phyloP scores from a whole-genome alignment of 352 stramenopile species.

The Aphanomyces stellatus region DNA sequence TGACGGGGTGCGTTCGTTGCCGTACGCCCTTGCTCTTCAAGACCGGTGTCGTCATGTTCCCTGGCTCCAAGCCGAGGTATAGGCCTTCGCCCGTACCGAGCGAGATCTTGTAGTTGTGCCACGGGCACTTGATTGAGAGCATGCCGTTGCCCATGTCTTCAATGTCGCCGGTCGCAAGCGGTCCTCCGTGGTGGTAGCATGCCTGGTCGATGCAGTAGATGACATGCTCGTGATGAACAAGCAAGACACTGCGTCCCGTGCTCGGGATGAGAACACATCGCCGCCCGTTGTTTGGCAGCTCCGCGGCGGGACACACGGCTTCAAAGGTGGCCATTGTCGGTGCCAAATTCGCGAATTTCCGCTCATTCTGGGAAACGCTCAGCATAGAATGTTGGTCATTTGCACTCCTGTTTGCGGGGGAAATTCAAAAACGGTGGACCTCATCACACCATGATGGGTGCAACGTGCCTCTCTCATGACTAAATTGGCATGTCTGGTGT shows the following conservation, averaged over 20 bases:
- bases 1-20: constrained; percentile 73
- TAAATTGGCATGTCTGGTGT: too few relatives aligned
- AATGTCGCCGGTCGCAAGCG: constrained; percentile 71
- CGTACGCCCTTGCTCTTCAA: constrained; percentile 81
- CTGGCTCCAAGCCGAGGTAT: constrained; percentile 79
- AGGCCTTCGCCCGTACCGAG: constrained; percentile 71
- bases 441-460: too few relatives aligned
- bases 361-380: not conserved
- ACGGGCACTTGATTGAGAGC: constrained; percentile 71
- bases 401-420: too few relatives aligned
- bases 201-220: constrained; percentile 82
- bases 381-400: not conserved
- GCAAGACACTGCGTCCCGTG: constrained; percentile 1
- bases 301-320: not conserved
- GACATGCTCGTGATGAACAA: constrained; percentile 11
- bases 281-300: constrained; percentile 7
- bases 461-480: too few relatives aligned
- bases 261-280: not conserved
- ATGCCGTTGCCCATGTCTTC: constrained; percentile 77
- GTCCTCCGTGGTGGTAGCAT: constrained; percentile 80
- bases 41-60: constrained; percentile 27
- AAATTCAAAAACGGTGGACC: too few relatives aligned
- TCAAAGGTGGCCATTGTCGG: not conserved
- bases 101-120: constrained; percentile 80
- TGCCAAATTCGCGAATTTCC: not conserved